Conservation (phyloP, 768 basidiomycete genomes). For the Boletus reticulatus region DNA sequence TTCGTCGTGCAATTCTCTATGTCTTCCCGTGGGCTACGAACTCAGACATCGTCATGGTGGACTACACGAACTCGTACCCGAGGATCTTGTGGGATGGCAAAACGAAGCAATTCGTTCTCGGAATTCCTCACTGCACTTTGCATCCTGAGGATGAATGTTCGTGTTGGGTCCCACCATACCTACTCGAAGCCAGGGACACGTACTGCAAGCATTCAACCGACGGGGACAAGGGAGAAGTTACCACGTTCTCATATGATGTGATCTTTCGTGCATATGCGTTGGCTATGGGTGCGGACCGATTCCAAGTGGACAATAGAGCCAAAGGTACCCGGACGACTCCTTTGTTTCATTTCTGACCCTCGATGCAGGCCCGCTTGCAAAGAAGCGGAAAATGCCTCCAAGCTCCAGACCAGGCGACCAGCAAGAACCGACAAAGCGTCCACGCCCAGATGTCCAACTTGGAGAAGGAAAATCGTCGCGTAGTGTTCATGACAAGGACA, state of each 20-base stretch:
- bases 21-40: constrained; percentile 11
- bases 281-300: constrained; percentile 7
- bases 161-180: constrained; percentile 8
- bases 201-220: constrained; percentile 5
- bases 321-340: neutral
- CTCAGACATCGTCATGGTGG: constrained; percentile 17
- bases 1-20: constrained; percentile 4
- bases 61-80: constrained; percentile 13
- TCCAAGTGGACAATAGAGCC: neutral
- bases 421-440: constrained; percentile 1
- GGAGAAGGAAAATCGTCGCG: neutral
- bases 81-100: constrained; percentile 10
- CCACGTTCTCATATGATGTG: neutral
- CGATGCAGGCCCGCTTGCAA: neutral
- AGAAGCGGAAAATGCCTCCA: constrained; percentile 1
- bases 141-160: constrained; percentile 12
- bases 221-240: constrained; percentile 2
- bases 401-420: neutral
- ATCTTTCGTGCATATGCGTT: constrained; percentile 12
- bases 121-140: constrained; percentile 1
- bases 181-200: constrained; percentile 7
- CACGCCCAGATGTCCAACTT: neutral
- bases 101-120: constrained; percentile 13
- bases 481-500: neutral
- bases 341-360: neutral